These are phyloP conservation scores for Plenodomus tracheiphilus DNA, from an alignment of 2,329 filamentous ascomycete genomes.

Conservation along the genomic window DNA sequence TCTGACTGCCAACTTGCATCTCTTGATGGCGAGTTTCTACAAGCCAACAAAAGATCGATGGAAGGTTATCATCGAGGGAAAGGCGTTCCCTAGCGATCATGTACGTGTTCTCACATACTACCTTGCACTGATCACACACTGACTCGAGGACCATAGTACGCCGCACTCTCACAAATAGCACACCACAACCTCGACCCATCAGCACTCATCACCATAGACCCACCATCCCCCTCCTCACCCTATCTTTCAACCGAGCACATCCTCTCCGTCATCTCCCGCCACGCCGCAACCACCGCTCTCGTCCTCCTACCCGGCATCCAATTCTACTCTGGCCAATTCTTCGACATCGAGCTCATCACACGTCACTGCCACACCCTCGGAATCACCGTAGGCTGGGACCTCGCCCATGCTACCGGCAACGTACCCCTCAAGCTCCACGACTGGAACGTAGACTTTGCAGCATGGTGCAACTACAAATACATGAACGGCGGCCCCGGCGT, in stretches of 20 bases:
- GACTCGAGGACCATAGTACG: constrained; percentile 60
- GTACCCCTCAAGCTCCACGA: constrained; percentile 78
- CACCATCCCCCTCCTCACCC: constrained; percentile 55
- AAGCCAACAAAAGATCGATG: constrained; percentile 65
- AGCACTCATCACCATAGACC: constrained; percentile 73
- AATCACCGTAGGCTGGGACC: constrained; percentile 81
- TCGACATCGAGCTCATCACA: constrained; percentile 82
- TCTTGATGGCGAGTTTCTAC: constrained; percentile 86
- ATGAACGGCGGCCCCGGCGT: constrained; percentile 82
- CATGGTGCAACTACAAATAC: constrained; percentile 95
- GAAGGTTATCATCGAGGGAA: constrained; percentile 87
- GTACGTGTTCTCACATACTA: too few relatives aligned
- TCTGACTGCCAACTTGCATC: constrained; percentile 77
- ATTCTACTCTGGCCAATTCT: constrained; percentile 87
- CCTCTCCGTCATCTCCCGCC: constrained; percentile 71
- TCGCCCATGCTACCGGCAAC: constrained; percentile 85
- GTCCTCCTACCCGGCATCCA: constrained; percentile 85
- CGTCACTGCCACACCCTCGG: constrained; percentile 71
- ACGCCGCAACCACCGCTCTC: constrained; percentile 73
- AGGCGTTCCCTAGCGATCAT: constrained; percentile 87
- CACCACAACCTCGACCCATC: constrained; percentile 68
- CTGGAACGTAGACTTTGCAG: constrained; percentile 90
- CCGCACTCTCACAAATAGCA: constrained; percentile 77
- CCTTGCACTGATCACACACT: too few relatives aligned
- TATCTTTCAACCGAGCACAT: constrained; percentile 73